These are phyloP conservation scores for Hypoxylon sp. DNA, from an alignment of 2,329 filamentous ascomycete genomes.

Conservation along the genomic window DNA sequence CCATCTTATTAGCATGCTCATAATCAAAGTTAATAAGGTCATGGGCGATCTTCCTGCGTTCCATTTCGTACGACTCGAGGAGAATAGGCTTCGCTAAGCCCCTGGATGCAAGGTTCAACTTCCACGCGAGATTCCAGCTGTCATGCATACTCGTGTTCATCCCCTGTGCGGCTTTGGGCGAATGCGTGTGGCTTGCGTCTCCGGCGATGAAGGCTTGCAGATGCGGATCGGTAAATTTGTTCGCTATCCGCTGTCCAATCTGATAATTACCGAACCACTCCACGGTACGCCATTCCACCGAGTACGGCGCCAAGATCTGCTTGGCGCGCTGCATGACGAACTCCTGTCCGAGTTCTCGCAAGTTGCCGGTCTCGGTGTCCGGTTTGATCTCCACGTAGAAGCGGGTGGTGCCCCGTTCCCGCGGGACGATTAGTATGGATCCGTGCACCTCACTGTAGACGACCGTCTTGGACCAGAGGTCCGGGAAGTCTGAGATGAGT, in stretches of 20 bases:
- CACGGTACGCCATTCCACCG: conserved; percentile 65
- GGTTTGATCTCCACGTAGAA: conserved; percentile 67
- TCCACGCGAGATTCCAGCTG: conserved; percentile 56
- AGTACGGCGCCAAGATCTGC: conserved; percentile 67
- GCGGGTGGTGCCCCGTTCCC: conserved; percentile 76
- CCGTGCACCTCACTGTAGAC: conserved; percentile 73
- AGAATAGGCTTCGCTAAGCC: conserved; percentile 63
- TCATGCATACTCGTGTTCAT: conserved; percentile 68
- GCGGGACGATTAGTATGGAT: conserved; percentile 76
- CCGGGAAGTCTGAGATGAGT: conserved; percentile 76
- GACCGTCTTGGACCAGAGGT: conserved; percentile 78
- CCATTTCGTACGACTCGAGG: conserved; percentile 68
- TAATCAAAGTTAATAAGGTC: conserved; percentile 68
- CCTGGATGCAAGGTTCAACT: conserved; percentile 60
- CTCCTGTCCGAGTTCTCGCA: conserved; percentile 59
- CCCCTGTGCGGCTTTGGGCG: conserved; percentile 69
- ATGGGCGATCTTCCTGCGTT: conserved; percentile 68
- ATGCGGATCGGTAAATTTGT: conserved; percentile 70
- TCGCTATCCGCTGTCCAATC: conserved; percentile 75
- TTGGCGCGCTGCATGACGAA: conserved; percentile 75
- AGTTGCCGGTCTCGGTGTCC: conserved; percentile 50
- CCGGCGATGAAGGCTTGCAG: conserved; percentile 71
- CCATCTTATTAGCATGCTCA: conserved; percentile 64
- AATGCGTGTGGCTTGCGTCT: conserved; percentile 70
- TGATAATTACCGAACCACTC: conserved; percentile 79